A percentile compares a stretch with the other conserved stretches of the same genome.
phyloP scores from a whole-genome alignment of 2,329 filamentous ascomycete genomes.

The Penicillium sp. region DNA sequence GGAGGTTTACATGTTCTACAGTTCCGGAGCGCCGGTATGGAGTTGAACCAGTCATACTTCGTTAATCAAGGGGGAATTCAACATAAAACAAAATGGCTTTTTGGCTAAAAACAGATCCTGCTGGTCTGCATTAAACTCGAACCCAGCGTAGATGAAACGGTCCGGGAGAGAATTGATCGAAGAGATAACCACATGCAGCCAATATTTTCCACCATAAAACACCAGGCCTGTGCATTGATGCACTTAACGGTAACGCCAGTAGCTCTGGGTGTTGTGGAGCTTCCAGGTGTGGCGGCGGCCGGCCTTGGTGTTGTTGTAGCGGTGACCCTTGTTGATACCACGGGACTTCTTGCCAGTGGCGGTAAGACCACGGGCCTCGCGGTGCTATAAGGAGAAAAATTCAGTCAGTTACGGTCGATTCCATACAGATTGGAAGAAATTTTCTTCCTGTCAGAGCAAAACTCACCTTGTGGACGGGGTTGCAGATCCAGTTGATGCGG shows the following conservation, averaged over 20 bases:
- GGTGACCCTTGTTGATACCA: constrained; percentile 98
- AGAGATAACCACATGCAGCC: constrained; percentile 45
- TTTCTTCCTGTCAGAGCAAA: not conserved
- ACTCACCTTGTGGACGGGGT: constrained; percentile 90
- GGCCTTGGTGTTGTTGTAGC: constrained; percentile 97
- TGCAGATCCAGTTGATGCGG: constrained; percentile 99
- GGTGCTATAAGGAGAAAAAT: constrained; percentile 70
- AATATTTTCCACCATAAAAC: constrained; percentile 41
- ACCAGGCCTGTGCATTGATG: constrained; percentile 36
- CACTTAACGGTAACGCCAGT: constrained; percentile 91
- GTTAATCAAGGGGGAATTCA: constrained; percentile 43
- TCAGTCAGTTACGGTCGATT: constrained; percentile 29
- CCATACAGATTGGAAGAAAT: not conserved
- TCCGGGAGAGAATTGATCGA: constrained; percentile 41
- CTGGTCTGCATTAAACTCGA: constrained; percentile 47
- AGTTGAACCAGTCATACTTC: constrained; percentile 47
- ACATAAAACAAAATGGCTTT: constrained; percentile 43
- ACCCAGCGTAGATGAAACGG: constrained; percentile 37
- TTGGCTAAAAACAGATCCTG: constrained; percentile 48
- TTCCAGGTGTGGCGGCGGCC: constrained; percentile 99
- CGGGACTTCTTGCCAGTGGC: constrained; percentile 99
- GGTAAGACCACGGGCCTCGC: constrained; percentile 95
- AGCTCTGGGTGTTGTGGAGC: constrained; percentile 98
- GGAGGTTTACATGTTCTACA: constrained; percentile 19
- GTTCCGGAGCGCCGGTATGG: constrained; percentile 21